Evolutionary conservation across 345 rosid species (phyloP), one percentile per base, ranked within the genome.

Genomic region (Noccaea bulbosa): DNA sequence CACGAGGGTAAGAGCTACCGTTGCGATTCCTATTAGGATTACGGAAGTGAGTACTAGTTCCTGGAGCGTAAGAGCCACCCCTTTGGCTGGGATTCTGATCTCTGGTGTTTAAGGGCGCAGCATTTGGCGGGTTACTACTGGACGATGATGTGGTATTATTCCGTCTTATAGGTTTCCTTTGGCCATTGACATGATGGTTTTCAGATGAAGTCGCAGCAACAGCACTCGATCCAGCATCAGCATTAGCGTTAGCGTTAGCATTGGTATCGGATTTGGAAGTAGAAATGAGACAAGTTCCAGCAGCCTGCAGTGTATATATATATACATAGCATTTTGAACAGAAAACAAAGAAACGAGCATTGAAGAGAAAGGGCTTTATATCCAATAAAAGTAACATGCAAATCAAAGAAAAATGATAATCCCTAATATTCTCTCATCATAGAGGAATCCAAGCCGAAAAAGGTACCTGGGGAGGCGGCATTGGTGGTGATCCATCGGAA

Each of bases 11-110:
- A 14, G 72, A 61, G 72, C 7, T 51, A 47, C 7, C 55, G 77
- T 84, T 85, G 22, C 87, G 96, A 57, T 55, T 81, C 81, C 87
- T 84, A 32, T 79, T 78, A 5, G 92, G 74, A 77, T 72, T 79
- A 47, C 86, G 90, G 6, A 62, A 83, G 62, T 83, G 86, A 6
- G 78, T 75, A 27, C 30, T 27, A 49, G 81, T 81, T 61, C 85
- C 91, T 54, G 74, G 79, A 67, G 65, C 67, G 65, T 67, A 46
- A 37, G 74, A 76, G 58, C 77, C 81, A 63, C 71, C 78, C 81
- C 87, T 84, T 35, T 83, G 91, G 22, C 24, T 79, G 50, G 56
- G 77, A 49, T 30, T 56, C 10, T 65, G 77, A 65, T 86, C 92
- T 70, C 85, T 80, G 39, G 85, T 73, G 59, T 71, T 80, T 12